phyloP scores from a whole-genome alignment of 2,329 filamentous ascomycete species.

The Neophaeococcomyces mojaviensis region DNA sequence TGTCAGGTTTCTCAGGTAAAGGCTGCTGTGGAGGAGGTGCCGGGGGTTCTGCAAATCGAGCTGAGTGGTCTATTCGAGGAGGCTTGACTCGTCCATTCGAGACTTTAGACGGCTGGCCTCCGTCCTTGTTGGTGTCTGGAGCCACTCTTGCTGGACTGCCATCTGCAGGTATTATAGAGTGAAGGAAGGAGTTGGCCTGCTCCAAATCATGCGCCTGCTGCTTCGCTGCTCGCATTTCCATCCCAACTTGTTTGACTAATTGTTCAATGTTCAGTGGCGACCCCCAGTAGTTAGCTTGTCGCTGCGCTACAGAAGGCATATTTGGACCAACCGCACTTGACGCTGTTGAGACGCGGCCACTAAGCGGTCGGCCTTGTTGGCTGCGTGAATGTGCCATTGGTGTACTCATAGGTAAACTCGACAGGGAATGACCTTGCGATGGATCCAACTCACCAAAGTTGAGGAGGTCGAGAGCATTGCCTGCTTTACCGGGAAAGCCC shows the following conservation, averaged over 20 bases:
- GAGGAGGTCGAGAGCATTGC: conserved; percentile 61
- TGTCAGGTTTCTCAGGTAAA: conserved; percentile 85
- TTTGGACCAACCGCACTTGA: conserved; percentile 50
- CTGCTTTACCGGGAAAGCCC: conserved; percentile 67
- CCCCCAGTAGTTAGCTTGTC: conserved; percentile 74
- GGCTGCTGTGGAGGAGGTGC: conserved; percentile 90
- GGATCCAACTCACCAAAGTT: conserved; percentile 89
- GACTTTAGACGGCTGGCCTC: conserved; percentile 33
- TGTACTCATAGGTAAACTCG: conserved; percentile 61
- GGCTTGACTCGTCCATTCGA: conserved; percentile 41
- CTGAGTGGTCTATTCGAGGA: conserved; percentile 64
- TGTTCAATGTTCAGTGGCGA: conserved; percentile 89
- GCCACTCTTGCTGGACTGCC: conserved; percentile 40
- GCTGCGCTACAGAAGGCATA: conserved; percentile 55
- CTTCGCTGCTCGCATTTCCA: conserved; percentile 82
- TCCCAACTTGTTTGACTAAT: conserved; percentile 83
- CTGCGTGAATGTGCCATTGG: conserved; percentile 60
- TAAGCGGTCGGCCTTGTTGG: conserved; percentile 61
- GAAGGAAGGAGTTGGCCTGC: conserved; percentile 74
- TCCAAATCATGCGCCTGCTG: conserved; percentile 80
- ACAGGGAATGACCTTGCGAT: conserved; percentile 60
- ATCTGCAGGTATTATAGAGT: conserved; percentile 67
- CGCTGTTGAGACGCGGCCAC: conserved; percentile 53
- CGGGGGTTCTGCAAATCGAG: conserved; percentile 84
- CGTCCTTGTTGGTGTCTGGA: conserved; percentile 38